These are phyloP conservation scores for Petunia axillaris DNA, from an alignment of 257 asterid genomes.

Conservation along the genomic window DNA sequence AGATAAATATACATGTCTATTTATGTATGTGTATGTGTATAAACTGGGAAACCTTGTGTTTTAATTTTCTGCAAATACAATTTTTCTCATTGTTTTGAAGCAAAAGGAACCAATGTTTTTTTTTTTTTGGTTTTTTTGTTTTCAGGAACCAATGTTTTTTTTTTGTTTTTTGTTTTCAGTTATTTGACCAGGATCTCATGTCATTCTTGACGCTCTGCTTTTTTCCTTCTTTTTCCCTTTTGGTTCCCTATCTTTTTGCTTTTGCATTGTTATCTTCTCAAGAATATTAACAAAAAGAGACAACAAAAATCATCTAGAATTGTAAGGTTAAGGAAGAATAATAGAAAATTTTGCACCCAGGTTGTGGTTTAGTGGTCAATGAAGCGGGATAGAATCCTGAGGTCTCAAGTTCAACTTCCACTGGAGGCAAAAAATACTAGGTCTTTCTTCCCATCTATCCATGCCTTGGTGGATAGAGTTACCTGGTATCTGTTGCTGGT, in stretches of 20 bases:
- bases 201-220: constrained; percentile 3
- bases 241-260: background rate
- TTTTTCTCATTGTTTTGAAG: no score
- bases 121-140: no score
- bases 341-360: background rate
- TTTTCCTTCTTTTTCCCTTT: no score
- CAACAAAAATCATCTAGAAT: background rate
- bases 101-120: no score
- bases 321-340: background rate
- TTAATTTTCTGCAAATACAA: background rate
- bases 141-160: background rate
- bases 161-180: background rate
- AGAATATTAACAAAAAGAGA: background rate
- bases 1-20: background rate
- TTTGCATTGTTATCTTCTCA: constrained; percentile 12
- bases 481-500: no score
- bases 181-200: background rate
- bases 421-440: no score
- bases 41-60: background rate
- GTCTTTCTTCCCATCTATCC: no score
- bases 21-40: background rate
- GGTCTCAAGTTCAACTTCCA: no score
- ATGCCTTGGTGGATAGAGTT: no score
- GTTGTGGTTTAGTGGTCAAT: no score
- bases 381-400: no score